These are phyloP conservation scores for Mycena sanguinolenta DNA, from an alignment of 768 basidiomycete species.

Conservation along the genomic window DNA sequence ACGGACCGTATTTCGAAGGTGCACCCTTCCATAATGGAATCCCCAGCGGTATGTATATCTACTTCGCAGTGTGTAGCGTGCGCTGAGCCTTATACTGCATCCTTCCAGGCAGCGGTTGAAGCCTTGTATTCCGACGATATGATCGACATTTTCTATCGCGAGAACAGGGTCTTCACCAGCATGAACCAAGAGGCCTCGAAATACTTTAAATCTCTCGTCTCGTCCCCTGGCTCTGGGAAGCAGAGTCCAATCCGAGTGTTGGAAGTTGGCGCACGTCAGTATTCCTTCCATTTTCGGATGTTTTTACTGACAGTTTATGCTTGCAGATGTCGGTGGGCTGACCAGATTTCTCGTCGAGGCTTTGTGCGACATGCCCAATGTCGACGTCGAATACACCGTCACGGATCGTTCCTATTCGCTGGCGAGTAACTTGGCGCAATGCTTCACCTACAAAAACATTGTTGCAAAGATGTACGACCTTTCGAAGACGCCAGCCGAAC, in stretches of 20 bases:
- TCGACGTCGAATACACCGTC: constrained; percentile 27
- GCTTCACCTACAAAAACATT: constrained; percentile 26
- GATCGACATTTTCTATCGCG: constrained; percentile 24
- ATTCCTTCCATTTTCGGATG: background rate
- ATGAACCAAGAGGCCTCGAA: constrained; percentile 30
- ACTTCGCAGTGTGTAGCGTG: background rate
- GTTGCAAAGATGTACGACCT: constrained; percentile 27
- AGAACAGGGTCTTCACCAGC: constrained; percentile 19
- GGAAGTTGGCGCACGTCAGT: constrained; percentile 27
- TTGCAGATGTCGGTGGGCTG: constrained; percentile 22
- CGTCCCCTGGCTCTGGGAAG: constrained; percentile 21
- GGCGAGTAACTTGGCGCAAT: constrained; percentile 21
- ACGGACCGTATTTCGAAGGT: constrained; percentile 25
- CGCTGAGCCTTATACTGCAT: background rate
- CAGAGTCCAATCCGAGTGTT: constrained; percentile 26
- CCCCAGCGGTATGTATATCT: constrained; percentile 20
- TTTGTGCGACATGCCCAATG: constrained; percentile 25
- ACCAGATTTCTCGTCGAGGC: constrained; percentile 25
- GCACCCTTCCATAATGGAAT: constrained; percentile 22
- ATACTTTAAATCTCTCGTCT: constrained; percentile 21
- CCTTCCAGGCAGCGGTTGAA: constrained; percentile 19
- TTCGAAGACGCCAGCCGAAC: constrained; percentile 22
- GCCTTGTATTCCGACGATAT: constrained; percentile 26
- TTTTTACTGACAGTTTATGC: background rate
- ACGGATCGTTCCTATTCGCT: constrained; percentile 25